phyloP scores from a whole-genome alignment of 345 rosid species.

The Nasturtium officinale region DNA sequence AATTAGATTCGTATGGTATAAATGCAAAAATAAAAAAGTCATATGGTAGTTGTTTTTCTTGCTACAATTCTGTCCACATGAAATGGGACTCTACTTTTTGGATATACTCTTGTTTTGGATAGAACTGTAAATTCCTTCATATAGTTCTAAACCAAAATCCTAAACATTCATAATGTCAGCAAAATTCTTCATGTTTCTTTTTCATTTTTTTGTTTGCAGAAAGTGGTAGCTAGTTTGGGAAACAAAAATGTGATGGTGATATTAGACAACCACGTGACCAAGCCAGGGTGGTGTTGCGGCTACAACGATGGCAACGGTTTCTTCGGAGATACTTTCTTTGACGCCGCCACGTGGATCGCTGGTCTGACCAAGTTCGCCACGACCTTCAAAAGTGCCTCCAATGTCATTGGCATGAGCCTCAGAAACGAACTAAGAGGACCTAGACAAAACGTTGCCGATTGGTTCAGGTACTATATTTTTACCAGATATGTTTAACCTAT shows the following conservation, averaged over 20 bases:
- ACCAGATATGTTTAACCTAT: too few relatives aligned
- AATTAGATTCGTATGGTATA: background rate
- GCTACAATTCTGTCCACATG: background rate
- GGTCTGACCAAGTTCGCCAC: slow-evolving; percentile 68
- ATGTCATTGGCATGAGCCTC: slow-evolving; percentile 78
- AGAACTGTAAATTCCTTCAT: background rate
- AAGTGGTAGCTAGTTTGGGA: slow-evolving; percentile 20
- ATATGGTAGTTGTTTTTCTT: background rate
- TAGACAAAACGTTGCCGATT: slow-evolving; percentile 67
- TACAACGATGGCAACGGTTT: slow-evolving; percentile 76
- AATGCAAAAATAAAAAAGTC: background rate
- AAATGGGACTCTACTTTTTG: background rate
- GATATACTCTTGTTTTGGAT: background rate
- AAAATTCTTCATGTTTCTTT: background rate
- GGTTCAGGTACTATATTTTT: slow-evolving; percentile 73
- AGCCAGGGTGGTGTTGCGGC: slow-evolving; percentile 91
- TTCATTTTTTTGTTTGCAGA: background rate
- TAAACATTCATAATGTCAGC: too few relatives aligned
- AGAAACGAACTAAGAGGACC: slow-evolving; percentile 85
- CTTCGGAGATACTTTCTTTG: slow-evolving; percentile 76
- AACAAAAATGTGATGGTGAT: slow-evolving; percentile 69
- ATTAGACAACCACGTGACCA: slow-evolving; percentile 83
- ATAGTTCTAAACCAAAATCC: background rate
- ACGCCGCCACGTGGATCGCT: slow-evolving; percentile 67
- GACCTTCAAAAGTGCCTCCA: slow-evolving; percentile 52